Evolutionary conservation across 108 stramenopile species (phyloP).

Genomic region (Nitzschia inconspicua): DNA sequence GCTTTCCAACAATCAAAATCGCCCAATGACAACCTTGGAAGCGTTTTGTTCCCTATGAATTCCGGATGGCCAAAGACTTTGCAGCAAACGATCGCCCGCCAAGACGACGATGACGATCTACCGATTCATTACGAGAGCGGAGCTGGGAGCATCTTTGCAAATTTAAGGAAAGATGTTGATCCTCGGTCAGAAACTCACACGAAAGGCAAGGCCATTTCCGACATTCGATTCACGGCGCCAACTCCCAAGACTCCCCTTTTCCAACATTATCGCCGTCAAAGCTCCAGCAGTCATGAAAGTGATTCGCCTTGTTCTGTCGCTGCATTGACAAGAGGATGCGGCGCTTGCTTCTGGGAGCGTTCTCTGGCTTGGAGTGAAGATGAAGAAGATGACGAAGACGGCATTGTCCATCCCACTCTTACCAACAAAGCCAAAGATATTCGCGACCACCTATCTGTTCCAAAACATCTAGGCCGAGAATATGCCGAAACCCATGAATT

Average conservation of each 20-base stretch:
- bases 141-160: too few relatives aligned
- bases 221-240: not conserved
- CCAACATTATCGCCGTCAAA: not conserved
- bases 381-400: not conserved
- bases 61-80: not conserved
- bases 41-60: too few relatives aligned
- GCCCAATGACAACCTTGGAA: too few relatives aligned
- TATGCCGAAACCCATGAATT: not conserved
- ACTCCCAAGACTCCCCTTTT: not conserved
- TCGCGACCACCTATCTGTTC: conserved; percentile 11
- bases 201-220: not conserved
- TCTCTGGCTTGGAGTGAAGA: conserved; percentile 7
- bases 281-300: not conserved
- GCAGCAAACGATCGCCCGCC: not conserved
- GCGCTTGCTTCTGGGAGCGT: conserved; percentile 3
- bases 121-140: too few relatives aligned
- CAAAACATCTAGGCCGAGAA: conserved; percentile 10
- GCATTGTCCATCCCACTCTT: not conserved
- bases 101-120: too few relatives aligned
- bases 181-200: not conserved
- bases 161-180: too few relatives aligned
- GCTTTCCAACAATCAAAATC: not conserved
- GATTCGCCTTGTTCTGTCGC: conserved; percentile 4
- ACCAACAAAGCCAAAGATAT: not conserved
- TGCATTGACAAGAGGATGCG: not conserved